Evolutionary conservation across 306 rosid genomes (phyloP).

Genomic region (Abrus precatorius): DNA sequence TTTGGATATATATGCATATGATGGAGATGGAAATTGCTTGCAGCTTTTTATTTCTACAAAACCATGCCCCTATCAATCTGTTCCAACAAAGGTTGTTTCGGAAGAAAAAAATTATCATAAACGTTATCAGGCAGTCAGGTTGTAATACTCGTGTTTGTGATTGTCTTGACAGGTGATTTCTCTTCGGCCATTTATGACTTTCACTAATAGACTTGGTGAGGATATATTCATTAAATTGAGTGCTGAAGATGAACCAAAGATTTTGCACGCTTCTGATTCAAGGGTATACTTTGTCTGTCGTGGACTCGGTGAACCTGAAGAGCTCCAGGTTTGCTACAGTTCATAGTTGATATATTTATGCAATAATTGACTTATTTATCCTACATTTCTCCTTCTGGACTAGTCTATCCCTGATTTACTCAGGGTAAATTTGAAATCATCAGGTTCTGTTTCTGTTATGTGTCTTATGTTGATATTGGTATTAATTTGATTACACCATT

Average conservation of each 20-base stretch:
- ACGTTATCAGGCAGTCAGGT: slow-evolving; percentile 27
- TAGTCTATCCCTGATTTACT: background rate
- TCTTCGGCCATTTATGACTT: slow-evolving; percentile 89
- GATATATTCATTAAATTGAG: slow-evolving; percentile 78
- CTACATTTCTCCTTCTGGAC: slow-evolving; percentile 22
- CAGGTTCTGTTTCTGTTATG: background rate
- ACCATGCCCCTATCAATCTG: slow-evolving; percentile 83
- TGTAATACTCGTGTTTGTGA: slow-evolving; percentile 26
- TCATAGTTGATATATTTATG: slow-evolving; percentile 44
- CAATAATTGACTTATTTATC: slow-evolving; percentile 29
- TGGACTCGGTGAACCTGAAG: slow-evolving; percentile 68
- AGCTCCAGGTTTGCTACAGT: slow-evolving; percentile 77
- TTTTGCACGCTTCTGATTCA: slow-evolving; percentile 82
- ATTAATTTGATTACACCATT: slow-evolving; percentile 22
- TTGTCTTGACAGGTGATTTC: slow-evolving; percentile 71
- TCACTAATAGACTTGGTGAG: slow-evolving; percentile 93
- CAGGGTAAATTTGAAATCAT: slow-evolving; percentile 6
- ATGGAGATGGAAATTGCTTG: slow-evolving; percentile 82
- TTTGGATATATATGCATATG: slow-evolving; percentile 78
- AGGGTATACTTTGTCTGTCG: slow-evolving; percentile 72
- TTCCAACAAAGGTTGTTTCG: slow-evolving; percentile 85
- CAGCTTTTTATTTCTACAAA: slow-evolving; percentile 85
- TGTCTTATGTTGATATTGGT: slow-evolving; percentile 10
- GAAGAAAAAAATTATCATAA: slow-evolving; percentile 30
- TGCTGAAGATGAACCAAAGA: slow-evolving; percentile 82